Evolutionary conservation across 169 alveolate genomes (phyloP), one percentile per base, ranked within the genome.

Genomic region (Perkinsus marinus): DNA sequence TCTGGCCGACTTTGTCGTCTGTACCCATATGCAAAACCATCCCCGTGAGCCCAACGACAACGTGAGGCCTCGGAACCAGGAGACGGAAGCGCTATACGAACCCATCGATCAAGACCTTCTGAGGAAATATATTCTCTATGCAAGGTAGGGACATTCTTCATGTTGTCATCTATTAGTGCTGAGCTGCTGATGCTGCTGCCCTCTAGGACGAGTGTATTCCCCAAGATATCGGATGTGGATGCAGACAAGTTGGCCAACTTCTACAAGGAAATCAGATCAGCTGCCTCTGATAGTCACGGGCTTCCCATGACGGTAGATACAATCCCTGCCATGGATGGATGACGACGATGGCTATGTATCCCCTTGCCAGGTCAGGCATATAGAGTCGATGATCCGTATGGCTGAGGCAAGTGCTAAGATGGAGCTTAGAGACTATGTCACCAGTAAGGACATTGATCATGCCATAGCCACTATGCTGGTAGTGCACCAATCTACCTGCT

Each of bases 341-440:
- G 34, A 57, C 22, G 7, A 16, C 7, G 34, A 10, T 41, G 9
- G 79, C 22, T 57, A 99, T 99, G 13, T 97, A 98, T 90, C 96
- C 98, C 34, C 97, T 98, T 92, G 98, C 99, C 13, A 97, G 79
- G 79, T 98, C 57, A 95, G 99, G 90, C 99, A 98, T 94, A 96
- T 98, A 47, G 99, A 98, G 95, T 96, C 99, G 68, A 96, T 98
- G 39, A 95, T 98, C 91, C 95, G 99, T 93, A 97, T 98, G 93
- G 97, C 99, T 6, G 99, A 98, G 95, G 99, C 99, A 39, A 96
- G 96, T 94, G 99, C 99, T 34, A 97, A 96, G 94, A 98, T 99
- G 99, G 96, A 99, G 90, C 95, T 98, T 36, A 96, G 99, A 91
- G 98, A 98, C 90, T 95, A 95, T 79, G 99, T 99, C 68, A 96